Percentiles rank a stretch among this genome's conserved stretches.
phyloP scores from a whole-genome alignment of 2,329 filamentous ascomycete genomes.

The Xylaria hypoxylon region DNA sequence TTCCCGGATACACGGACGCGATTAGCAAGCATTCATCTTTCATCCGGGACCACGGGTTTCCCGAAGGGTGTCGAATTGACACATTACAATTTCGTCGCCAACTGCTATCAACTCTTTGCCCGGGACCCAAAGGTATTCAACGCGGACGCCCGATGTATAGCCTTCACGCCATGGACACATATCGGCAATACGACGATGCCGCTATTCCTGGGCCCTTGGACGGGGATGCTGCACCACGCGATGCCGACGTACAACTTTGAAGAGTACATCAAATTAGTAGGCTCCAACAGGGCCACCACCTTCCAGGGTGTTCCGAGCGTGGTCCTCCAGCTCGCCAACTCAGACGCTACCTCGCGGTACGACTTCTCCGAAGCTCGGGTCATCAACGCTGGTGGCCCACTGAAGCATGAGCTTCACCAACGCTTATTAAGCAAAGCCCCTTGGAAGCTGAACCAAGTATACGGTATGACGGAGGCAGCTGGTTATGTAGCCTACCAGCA shows the following conservation, averaged over 20 bases:
- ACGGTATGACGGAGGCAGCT: slow-evolving; percentile 60
- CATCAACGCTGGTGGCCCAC: slow-evolving; percentile 54
- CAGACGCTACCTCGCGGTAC: slow-evolving; percentile 51
- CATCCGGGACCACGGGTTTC: slow-evolving; percentile 46
- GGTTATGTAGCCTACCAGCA: slow-evolving; percentile 58
- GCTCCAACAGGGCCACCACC: slow-evolving; percentile 52
- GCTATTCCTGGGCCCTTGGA: slow-evolving; percentile 58
- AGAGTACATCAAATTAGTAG: slow-evolving; percentile 51
- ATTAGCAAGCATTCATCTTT: slow-evolving; percentile 55
- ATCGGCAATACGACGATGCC: slow-evolving; percentile 59
- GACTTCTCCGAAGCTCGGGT: slow-evolving; percentile 55
- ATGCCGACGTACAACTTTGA: slow-evolving; percentile 56
- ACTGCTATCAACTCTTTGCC: slow-evolving; percentile 52
- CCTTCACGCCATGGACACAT: slow-evolving; percentile 59
- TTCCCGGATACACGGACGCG: slow-evolving; percentile 51
- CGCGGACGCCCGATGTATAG: slow-evolving; percentile 52
- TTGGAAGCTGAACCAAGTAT: slow-evolving; percentile 57
- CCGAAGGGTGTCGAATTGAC: slow-evolving; percentile 47
- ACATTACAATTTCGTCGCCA: slow-evolving; percentile 48
- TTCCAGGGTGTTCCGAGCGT: slow-evolving; percentile 57
- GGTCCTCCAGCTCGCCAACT: slow-evolving; percentile 53
- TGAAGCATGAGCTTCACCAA: slow-evolving; percentile 52
- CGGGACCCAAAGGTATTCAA: slow-evolving; percentile 54
- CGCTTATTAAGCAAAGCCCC: slow-evolving; percentile 50
- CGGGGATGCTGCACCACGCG: slow-evolving; percentile 58